Evolutionary conservation across 352 stramenopile genomes (phyloP), one percentile per base, ranked within the genome.

Genomic region (Bremia lactucae): DNA sequence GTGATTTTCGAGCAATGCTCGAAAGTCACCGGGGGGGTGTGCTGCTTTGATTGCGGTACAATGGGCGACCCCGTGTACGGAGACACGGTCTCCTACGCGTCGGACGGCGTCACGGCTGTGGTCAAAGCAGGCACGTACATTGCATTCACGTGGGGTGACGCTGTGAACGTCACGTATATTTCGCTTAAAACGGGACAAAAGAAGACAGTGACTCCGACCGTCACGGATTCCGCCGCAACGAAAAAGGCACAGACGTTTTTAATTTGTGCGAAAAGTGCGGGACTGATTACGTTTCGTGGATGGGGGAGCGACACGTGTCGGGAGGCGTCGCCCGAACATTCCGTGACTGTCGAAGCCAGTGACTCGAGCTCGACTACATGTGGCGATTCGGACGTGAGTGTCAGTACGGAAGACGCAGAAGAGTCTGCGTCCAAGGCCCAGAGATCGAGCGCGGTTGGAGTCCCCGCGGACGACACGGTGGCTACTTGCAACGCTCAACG

Each of bases 31-130:
- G 50, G 58, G 20, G 71, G 74, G 18, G 62, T 87, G 33, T 87
- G 74, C 55, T 87, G 74, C 65, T 87, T 77, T 51, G 62, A 80
- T 46, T 87, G 74, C 57, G 64, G 66, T 6, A 56, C 46, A 11
- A 63, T 72, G 41, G 65, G 65, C 18, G 45, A 52, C 13, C 62
- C 62, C 5, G 34, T 42, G 33, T 68, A 62, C 9, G 47, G 50
- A 19, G 52, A 62, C 39, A 59, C 57, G 2, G 36, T 72, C 35
- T 63, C 53, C 19, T 68, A 65, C 42, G 54, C 36, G 6, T 36
- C 29, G 11, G 71, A 87, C 42, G 74, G 74, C 35, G 55, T 68
- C 1, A 84, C 74, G 31, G 69, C 72, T 0, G 40, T 69, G 18
- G 56, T 80, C 14, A 62, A 55, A 16, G 64, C 56, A 4, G 74